Evolutionary conservation across 1,284 basidiomycete genomes (phyloP).

Genomic region (Irpex lacteus): DNA sequence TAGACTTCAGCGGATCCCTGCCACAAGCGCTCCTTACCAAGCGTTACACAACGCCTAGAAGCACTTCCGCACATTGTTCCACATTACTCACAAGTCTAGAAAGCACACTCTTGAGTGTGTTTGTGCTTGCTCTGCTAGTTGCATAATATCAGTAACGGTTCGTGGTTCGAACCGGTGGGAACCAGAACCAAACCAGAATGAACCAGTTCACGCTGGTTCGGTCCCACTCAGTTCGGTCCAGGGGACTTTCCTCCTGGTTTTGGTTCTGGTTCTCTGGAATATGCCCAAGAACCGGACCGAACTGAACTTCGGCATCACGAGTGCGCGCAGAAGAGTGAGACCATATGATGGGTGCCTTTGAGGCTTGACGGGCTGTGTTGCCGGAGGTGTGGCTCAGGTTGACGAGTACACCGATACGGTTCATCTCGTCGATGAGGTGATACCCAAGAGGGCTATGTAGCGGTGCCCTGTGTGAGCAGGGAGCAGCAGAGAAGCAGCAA

Average conservation of each 20-base stretch:
- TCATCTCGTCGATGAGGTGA: constrained; percentile 84
- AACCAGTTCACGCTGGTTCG: background rate
- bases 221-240: background rate
- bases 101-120: too few species aligned
- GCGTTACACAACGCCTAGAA: too few species aligned
- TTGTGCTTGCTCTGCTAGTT: too few species aligned
- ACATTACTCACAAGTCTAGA: too few species aligned
- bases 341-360: constrained; percentile 80
- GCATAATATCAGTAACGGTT: too few species aligned
- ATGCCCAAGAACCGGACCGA: background rate
- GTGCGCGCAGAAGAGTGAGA: constrained; percentile 84
- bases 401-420: constrained; percentile 82
- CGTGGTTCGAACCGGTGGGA: background rate
- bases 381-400: constrained; percentile 88
- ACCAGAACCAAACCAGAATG: background rate
- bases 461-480: background rate
- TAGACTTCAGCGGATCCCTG: too few species aligned
- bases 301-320: constrained; percentile 4
- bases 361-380: constrained; percentile 73
- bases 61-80: too few species aligned
- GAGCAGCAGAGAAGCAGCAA: background rate
- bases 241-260: background rate
- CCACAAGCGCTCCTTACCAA: too few species aligned
- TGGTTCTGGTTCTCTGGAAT: background rate
- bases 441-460: constrained; percentile 58